Evolutionary conservation across 495 filamentous ascomycete genomes (phyloP), one percentile per base, ranked within the genome.

Genomic region (Tuber borchii): DNA sequence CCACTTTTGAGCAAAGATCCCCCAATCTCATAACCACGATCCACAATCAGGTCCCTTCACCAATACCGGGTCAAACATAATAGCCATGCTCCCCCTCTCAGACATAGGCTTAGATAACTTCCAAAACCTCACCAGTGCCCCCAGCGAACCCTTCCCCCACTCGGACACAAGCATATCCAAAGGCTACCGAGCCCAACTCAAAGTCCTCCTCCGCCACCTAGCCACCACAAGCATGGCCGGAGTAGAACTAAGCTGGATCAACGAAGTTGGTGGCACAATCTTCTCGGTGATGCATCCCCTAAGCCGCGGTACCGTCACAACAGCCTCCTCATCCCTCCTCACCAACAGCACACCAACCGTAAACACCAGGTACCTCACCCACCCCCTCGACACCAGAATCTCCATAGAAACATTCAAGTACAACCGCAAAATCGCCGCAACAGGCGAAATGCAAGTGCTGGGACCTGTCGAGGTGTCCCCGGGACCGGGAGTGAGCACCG

Each of bases 241-340:
- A 6, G 26, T n/a, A 14, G 71, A 72, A 34, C 0, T 72, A 26
- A 0, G 31, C 34, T 72, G 71, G 71, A 2, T 31, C 0, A 72
- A n/a, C 10, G 71, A 72, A 19, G 71, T n/a, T n/a, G n/a, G 71
- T 5, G 34, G 0, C 37, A 16, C 31, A 1, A 72, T 72, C 26
- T 10, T 46, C 45, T 43, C 42, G 0, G 39, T 26, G 4, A 72
- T 72, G 71, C 71, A 84, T 74, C 84, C 85, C 16, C 82, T 85
- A 69, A 84, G 82, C 73, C 83, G 86, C 34, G 86, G 85, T 46
- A 77, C 76, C 20, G 82, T 87, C 45, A 78, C 76, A 65, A 86
- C 87, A 61, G 80, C 80, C 69, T 81, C 77, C 46, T 83, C 83
- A 26, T 26, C 70, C 12, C 34, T 42, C 70, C 44, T 71, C 17